Conservation (phyloP, 2,329 filamentous ascomycete genomes). For the Pseudogymnoascus sp. region DNA sequence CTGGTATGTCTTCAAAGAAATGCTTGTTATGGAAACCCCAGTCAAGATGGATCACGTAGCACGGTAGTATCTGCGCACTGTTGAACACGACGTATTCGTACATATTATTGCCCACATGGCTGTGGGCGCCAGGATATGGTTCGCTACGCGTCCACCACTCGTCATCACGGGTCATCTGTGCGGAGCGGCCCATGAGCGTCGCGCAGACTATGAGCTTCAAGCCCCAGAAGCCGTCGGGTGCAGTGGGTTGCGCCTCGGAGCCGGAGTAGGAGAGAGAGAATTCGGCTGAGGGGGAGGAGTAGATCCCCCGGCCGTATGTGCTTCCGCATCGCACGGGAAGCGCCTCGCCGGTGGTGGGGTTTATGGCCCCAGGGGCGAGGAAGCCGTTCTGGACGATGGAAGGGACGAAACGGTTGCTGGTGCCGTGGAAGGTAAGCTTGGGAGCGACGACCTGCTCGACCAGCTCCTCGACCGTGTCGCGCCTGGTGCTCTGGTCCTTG, state of each 20-base stretch:
- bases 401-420: conserved; percentile 28
- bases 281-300: conserved; percentile 34
- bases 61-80: conserved; percentile 35
- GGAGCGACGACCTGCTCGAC: conserved; percentile 31
- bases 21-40: conserved; percentile 29
- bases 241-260: conserved; percentile 23
- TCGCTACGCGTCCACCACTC: conserved; percentile 23
- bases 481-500: background rate
- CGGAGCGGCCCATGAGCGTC: conserved; percentile 36
- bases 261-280: conserved; percentile 33
- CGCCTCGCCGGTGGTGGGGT: conserved; percentile 22
- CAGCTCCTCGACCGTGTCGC: conserved; percentile 24
- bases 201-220: conserved; percentile 38
- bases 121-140: conserved; percentile 27
- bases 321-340: conserved; percentile 30
- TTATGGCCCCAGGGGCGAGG: conserved; percentile 29
- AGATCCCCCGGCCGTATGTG: conserved; percentile 36
- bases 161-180: conserved; percentile 24
- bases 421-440: conserved; percentile 35
- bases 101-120: conserved; percentile 31
- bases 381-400: conserved; percentile 39
- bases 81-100: conserved; percentile 38
- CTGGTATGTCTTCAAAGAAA: conserved; percentile 20
- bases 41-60: conserved; percentile 39
- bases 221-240: conserved; percentile 28